These are phyloP conservation scores for Hemisphaericaspora xylofermentans DNA, from an alignment of 1,139 yeast genomes.

Conservation along the genomic window DNA sequence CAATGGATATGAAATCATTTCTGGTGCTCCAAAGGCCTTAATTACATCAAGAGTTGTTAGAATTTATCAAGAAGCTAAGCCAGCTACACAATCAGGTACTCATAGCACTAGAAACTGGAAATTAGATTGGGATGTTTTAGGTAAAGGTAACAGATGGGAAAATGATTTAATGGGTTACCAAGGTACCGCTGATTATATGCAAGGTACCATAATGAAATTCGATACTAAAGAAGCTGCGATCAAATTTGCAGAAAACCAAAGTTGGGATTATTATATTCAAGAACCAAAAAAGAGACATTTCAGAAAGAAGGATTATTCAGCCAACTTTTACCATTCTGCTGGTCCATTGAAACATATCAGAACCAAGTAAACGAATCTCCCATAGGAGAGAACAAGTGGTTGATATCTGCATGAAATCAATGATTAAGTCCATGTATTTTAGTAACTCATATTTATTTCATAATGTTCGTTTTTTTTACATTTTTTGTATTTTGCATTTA, in stretches of 20 bases:
- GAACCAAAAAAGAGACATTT: slow-evolving; percentile 78
- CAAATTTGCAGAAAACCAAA: slow-evolving; percentile 77
- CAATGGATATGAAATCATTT: slow-evolving; percentile 55
- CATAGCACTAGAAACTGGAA: slow-evolving; percentile 64
- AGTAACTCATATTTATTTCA: slow-evolving; percentile 1
- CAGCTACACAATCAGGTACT: slow-evolving; percentile 79
- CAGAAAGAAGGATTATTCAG: slow-evolving; percentile 72
- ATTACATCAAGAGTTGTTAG: slow-evolving; percentile 67
- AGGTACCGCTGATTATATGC: slow-evolving; percentile 81
- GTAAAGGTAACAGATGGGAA: slow-evolving; percentile 84
- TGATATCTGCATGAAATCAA: neutral
- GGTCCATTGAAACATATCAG: slow-evolving; percentile 80
- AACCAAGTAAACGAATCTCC: slow-evolving; percentile 53
- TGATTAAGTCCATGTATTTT: slow-evolving; percentile 1
- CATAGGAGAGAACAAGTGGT: neutral
- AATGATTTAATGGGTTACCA: slow-evolving; percentile 88
- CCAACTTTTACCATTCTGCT: slow-evolving; percentile 66
- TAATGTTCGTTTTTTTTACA: neutral
- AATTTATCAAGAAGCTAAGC: slow-evolving; percentile 73
- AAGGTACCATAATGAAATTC: slow-evolving; percentile 77
- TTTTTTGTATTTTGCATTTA: neutral
- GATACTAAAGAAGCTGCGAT: slow-evolving; percentile 76
- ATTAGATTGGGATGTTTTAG: slow-evolving; percentile 80
- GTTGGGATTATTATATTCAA: slow-evolving; percentile 82
- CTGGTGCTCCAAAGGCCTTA: slow-evolving; percentile 79